phyloP scores from a whole-genome alignment of 208 protist genomes.

The Vickermania ingenoplastis region DNA sequence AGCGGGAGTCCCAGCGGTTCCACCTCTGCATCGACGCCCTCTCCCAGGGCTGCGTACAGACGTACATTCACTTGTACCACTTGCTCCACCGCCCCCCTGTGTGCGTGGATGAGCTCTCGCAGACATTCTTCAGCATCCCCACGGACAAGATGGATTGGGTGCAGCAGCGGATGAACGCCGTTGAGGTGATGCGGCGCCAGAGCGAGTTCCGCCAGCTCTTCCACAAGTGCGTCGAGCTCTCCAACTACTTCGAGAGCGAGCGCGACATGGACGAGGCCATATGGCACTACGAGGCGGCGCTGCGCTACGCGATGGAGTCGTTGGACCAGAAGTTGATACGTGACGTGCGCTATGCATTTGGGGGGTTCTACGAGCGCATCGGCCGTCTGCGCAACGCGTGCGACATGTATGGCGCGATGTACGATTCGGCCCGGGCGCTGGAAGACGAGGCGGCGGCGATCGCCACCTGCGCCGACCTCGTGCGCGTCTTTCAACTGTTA shows the following conservation, averaged over 20 bases:
- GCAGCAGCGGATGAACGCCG: conserved; percentile 52
- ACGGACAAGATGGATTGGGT: conserved; percentile 71
- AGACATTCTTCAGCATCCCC: conserved; percentile 58
- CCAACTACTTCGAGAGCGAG: conserved; percentile 79
- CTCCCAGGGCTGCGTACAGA: conserved; percentile 63
- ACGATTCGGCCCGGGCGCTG: conserved; percentile 48
- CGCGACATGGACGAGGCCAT: conserved; percentile 63
- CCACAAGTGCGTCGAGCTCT: conserved; percentile 39
- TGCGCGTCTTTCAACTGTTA: conserved; percentile 54
- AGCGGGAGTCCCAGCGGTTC: conserved; percentile 64
- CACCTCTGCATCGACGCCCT: conserved; percentile 79
- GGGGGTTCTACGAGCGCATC: conserved; percentile 53
- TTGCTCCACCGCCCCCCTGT: conserved; percentile 79
- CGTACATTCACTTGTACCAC: conserved; percentile 78
- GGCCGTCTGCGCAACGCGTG: conserved; percentile 39
- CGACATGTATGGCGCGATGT: conserved; percentile 55
- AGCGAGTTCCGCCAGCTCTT: conserved; percentile 73
- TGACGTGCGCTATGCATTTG: conserved; percentile 36
- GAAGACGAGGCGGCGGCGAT: conserved; percentile 27
- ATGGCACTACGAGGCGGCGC: conserved; percentile 58
- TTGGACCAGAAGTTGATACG: conserved; percentile 64
- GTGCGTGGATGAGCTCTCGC: conserved; percentile 76
- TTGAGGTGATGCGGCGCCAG: conserved; percentile 75
- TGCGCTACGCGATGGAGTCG: conserved; percentile 62
- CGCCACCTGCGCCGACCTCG: conserved; percentile 41